phyloP scores from a whole-genome alignment of 345 rosid species.

The Ceriops decandra region DNA sequence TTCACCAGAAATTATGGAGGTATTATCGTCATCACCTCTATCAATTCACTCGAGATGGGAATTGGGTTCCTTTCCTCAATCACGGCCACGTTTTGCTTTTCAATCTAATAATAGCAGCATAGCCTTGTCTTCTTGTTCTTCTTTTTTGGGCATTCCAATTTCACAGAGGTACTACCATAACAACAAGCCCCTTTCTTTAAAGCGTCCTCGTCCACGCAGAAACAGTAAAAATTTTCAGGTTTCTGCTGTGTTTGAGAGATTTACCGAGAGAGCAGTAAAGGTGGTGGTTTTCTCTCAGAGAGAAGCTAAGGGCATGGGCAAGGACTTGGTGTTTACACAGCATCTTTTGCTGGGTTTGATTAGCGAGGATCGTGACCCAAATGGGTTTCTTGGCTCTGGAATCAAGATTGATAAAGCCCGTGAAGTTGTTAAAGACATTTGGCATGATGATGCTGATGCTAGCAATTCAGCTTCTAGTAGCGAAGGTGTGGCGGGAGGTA shows the following conservation, averaged over 20 bases:
- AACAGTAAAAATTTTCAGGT: slow-evolving; percentile 42
- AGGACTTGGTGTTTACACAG: slow-evolving; percentile 77
- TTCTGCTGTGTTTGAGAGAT: slow-evolving; percentile 82
- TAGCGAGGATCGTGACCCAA: slow-evolving; percentile 70
- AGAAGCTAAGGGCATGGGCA: slow-evolving; percentile 71
- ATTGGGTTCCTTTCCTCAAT: slow-evolving; percentile 21
- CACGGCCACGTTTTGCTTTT: slow-evolving; percentile 21
- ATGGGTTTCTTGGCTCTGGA: slow-evolving; percentile 80
- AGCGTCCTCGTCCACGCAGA: slow-evolving; percentile 24
- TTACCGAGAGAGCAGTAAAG: slow-evolving; percentile 78
- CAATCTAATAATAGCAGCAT: slow-evolving; percentile 18
- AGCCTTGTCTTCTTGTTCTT: slow-evolving; percentile 46
- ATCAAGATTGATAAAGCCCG: slow-evolving; percentile 65
- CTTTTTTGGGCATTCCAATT: slow-evolving; percentile 50
- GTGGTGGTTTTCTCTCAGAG: slow-evolving; percentile 79
- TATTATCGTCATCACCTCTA: slow-evolving; percentile 51
- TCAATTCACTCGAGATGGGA: slow-evolving; percentile 46
- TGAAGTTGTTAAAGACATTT: slow-evolving; percentile 60
- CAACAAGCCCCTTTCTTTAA: slow-evolving; percentile 11
- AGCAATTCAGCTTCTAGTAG: slow-evolving; percentile 8
- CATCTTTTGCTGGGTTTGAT: slow-evolving; percentile 79
- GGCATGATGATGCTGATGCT: slow-evolving; percentile 37
- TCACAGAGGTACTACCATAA: slow-evolving; percentile 31
- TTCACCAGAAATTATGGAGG: slow-evolving; percentile 38
- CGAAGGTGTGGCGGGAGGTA: neutral